phyloP scores from a whole-genome alignment of 768 basidiomycete genomes.

The Suillus ampliporus region DNA sequence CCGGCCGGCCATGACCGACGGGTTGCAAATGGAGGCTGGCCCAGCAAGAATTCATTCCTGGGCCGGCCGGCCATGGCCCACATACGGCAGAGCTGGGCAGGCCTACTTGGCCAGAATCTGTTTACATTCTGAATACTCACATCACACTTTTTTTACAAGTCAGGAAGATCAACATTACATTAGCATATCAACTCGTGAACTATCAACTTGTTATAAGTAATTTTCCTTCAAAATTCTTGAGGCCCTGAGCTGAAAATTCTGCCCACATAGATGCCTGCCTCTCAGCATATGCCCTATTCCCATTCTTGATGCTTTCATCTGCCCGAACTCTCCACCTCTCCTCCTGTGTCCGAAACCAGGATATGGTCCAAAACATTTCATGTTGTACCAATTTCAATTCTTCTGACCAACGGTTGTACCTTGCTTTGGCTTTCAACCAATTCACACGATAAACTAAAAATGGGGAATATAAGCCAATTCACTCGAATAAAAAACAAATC shows the following conservation, averaged over 20 bases:
- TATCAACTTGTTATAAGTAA: background rate
- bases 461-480: no score
- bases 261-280: constrained; percentile 1
- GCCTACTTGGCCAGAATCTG: no score
- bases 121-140: no score
- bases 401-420: constrained; percentile 2
- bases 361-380: constrained; percentile 25
- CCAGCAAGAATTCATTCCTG: no score
- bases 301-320: background rate
- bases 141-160: no score
- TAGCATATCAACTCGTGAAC: background rate
- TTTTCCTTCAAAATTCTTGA: background rate
- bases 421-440: background rate
- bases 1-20: no score
- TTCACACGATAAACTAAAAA: background rate
- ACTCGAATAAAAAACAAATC: no score
- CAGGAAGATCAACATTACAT: no score
- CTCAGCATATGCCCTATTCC: constrained; percentile 2
- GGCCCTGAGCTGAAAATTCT: background rate
- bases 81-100: no score
- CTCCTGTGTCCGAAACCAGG: constrained; percentile 9
- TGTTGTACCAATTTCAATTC: constrained; percentile 18
- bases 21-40: no score
- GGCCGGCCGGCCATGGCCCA: no score
- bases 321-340: background rate